Evolutionary conservation across 2,329 filamentous ascomycete species (phyloP), one percentile per base, ranked within the genome.

Genomic region (Colletotrichum gigasporum): DNA sequence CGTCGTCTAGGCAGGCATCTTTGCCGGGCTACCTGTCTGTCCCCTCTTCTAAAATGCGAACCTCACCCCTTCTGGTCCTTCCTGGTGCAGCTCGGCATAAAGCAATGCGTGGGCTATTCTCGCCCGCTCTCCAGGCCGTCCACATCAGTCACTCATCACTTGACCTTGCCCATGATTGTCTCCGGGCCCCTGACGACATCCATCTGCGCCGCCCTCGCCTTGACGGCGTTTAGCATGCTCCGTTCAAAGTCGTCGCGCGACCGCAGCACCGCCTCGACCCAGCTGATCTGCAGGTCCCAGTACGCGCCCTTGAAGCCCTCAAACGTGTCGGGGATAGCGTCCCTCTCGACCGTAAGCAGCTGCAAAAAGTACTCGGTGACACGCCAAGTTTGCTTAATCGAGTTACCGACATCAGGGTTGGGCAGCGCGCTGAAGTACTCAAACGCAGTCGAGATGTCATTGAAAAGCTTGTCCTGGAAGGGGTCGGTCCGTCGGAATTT

Each of bases 81-180:
- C n/a, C n/a, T n/a, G n/a, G n/a, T n/a, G n/a, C n/a, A n/a, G n/a
- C n/a, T n/a, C n/a, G n/a, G n/a, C n/a, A n/a, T n/a, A n/a, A n/a
- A n/a, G n/a, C n/a, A n/a, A n/a, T n/a, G n/a, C n/a, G n/a, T n/a
- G n/a, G n/a, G n/a, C n/a, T n/a, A n/a, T n/a, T n/a, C n/a, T n/a
- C n/a, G n/a, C n/a, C n/a, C n/a, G n/a, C 22, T 45, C 42, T 22
- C 42, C 18, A 14, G 18, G 22, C n/a, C 24, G 20, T 16, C 26
- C 18, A 3, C 26, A 30, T 24, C 14, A 39, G 35, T 18, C n/a
- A 16, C 14, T 22, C 16, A 44, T 69, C 73, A 96, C 79, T 94
- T 96, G 50, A 97, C 88, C 79, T 93, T 95, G 67, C 92, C 90
- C 95, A 99, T 97, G 67, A 99, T 92, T 3, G 96, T 98, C 79